Evolutionary conservation across 2,329 filamentous ascomycete species (phyloP).

Genomic region (Alternaria sp.): DNA sequence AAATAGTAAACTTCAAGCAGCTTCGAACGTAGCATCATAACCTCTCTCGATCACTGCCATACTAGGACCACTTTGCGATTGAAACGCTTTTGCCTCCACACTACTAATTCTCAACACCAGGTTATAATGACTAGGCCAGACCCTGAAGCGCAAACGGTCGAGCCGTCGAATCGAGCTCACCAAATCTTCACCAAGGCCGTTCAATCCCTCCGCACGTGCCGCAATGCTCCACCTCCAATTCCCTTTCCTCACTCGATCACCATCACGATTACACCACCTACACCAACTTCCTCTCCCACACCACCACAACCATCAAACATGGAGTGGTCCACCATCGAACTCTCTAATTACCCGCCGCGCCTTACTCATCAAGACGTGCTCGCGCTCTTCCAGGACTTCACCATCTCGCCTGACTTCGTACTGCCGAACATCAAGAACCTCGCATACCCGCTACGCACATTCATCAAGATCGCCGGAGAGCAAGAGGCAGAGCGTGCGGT

Average conservation of each 20-base stretch:
- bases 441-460: constrained; percentile 20
- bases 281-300: neutral
- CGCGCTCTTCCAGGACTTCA: constrained; percentile 19
- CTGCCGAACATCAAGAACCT: constrained; percentile 17
- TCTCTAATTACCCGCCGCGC: constrained; percentile 22
- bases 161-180: neutral
- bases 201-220: constrained; percentile 10
- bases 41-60: neutral
- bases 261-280: neutral
- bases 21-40: neutral
- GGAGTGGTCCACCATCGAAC: constrained; percentile 16
- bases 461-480: constrained; percentile 13
- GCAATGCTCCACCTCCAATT: constrained; percentile 8
- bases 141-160: neutral
- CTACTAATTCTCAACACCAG: neutral
- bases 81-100: neutral
- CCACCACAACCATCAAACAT: neutral
- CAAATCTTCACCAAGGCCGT: constrained; percentile 13
- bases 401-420: constrained; percentile 17
- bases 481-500: constrained; percentile 19
- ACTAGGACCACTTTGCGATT: neutral
- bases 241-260: constrained; percentile 1
- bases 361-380: constrained; percentile 19
- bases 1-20: neutral
- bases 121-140: neutral